A percentile compares a stretch with the other conserved stretches of the same genome.
Conservation (phyloP, 257 asterid species). For the Solanum peruvianum region DNA sequence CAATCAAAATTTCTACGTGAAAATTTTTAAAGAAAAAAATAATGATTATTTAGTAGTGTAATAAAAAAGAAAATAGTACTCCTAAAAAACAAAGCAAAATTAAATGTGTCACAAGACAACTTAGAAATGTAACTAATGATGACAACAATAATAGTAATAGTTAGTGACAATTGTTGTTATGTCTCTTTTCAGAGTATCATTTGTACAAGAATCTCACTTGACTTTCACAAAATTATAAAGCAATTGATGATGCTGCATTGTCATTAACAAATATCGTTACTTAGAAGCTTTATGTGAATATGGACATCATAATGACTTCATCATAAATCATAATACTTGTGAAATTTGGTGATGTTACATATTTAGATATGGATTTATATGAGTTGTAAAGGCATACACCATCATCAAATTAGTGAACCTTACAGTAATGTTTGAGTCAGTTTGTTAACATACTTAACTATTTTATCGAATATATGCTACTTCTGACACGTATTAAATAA, state of each 20-base stretch:
- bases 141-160: neutral
- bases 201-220: neutral
- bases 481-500: neutral
- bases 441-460: neutral
- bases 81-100: neutral
- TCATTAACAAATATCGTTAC: neutral
- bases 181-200: neutral
- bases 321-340: neutral
- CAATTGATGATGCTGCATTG: neutral
- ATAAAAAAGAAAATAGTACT: neutral
- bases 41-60: neutral
- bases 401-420: neutral
- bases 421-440: neutral
- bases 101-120: neutral
- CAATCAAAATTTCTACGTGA: neutral
- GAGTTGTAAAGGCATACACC: neutral
- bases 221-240: neutral
- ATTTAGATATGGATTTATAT: neutral
- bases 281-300: neutral
- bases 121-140: neutral
- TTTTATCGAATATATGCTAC: neutral
- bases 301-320: neutral
- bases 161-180: neutral
- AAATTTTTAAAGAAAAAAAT: neutral
- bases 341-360: neutral